Evolutionary conservation across 2,329 filamentous ascomycete species (phyloP).

Genomic region (Neodidymelliopsis sp.): DNA sequence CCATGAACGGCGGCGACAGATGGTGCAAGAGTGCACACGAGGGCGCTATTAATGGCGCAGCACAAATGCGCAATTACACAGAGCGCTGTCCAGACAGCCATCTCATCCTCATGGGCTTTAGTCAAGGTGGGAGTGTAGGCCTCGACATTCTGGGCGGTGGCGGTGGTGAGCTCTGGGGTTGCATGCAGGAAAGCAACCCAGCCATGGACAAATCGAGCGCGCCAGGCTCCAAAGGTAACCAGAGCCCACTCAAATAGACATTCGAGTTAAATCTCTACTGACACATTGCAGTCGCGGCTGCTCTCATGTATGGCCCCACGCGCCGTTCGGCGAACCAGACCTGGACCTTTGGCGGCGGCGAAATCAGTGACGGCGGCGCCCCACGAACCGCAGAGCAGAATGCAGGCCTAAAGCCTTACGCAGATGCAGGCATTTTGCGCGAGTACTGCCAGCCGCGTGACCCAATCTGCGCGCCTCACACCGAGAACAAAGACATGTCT

Average conservation of each 20-base stretch:
- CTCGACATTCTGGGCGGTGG: slow-evolving; percentile 37
- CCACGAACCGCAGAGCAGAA: slow-evolving; percentile 31
- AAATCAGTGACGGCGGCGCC: slow-evolving; percentile 30
- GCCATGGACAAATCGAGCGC: slow-evolving; percentile 28
- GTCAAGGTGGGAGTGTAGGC: slow-evolving; percentile 36
- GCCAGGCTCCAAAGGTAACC: slow-evolving; percentile 32
- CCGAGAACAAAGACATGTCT: slow-evolving; percentile 56
- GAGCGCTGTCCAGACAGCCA: slow-evolving; percentile 37
- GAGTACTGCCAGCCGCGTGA: slow-evolving; percentile 70
- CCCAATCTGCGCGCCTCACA: slow-evolving; percentile 66
- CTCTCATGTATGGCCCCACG: slow-evolving; percentile 33
- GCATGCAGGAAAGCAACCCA: slow-evolving; percentile 31
- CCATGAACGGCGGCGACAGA: slow-evolving; percentile 33
- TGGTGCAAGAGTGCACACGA: slow-evolving; percentile 39
- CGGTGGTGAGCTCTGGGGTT: slow-evolving; percentile 36
- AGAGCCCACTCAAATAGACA: no score
- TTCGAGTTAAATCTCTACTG: neutral
- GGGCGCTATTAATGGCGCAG: slow-evolving; percentile 34
- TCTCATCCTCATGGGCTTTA: slow-evolving; percentile 38
- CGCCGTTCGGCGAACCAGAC: slow-evolving; percentile 35
- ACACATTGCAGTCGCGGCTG: slow-evolving; percentile 31
- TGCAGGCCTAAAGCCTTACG: slow-evolving; percentile 33
- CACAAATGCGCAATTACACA: slow-evolving; percentile 40
- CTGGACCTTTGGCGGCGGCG: slow-evolving; percentile 32
- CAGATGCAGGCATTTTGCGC: slow-evolving; percentile 59